These are phyloP conservation scores for Mycena leptocephala DNA, from an alignment of 768 basidiomycete species.

Conservation along the genomic window DNA sequence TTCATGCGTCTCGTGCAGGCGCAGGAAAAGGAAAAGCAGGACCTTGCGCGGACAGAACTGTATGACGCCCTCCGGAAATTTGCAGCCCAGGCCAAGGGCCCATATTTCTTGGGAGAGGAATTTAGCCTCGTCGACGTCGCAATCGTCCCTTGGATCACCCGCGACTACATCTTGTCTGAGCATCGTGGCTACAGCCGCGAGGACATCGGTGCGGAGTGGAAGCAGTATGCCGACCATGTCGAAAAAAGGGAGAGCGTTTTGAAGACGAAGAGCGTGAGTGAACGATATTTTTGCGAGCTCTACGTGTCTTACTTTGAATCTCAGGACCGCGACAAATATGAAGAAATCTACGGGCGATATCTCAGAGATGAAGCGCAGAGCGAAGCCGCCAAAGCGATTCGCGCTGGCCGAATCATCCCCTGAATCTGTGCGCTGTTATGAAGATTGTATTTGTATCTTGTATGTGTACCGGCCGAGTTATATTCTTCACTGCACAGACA, in stretches of 20 bases:
- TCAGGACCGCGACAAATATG: constrained; percentile 60
- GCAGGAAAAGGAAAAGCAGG: constrained; percentile 55
- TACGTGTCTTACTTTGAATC: background rate
- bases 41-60: constrained; percentile 54
- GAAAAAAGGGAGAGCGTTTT: constrained; percentile 55
- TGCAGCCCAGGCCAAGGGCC: constrained; percentile 55
- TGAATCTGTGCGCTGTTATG: background rate
- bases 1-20: constrained; percentile 60
- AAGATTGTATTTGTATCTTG: background rate
- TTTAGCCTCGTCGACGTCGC: constrained; percentile 64
- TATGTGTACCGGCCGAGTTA: background rate
- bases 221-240: constrained; percentile 54
- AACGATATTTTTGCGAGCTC: background rate
- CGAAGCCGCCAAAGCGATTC: constrained; percentile 67
- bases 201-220: constrained; percentile 56
- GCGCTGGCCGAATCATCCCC: constrained; percentile 50
- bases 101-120: constrained; percentile 66
- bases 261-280: constrained; percentile 56
- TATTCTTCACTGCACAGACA: too few species aligned
- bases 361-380: constrained; percentile 71
- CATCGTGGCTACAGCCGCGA: constrained; percentile 57
- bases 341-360: constrained; percentile 69
- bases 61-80: constrained; percentile 55
- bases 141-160: constrained; percentile 64
- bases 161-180: constrained; percentile 60